Percentiles rank a stretch among this genome's conserved stretches.
Evolutionary conservation across 768 basidiomycete genomes (phyloP).

Genomic region (Mycena haematopus): DNA sequence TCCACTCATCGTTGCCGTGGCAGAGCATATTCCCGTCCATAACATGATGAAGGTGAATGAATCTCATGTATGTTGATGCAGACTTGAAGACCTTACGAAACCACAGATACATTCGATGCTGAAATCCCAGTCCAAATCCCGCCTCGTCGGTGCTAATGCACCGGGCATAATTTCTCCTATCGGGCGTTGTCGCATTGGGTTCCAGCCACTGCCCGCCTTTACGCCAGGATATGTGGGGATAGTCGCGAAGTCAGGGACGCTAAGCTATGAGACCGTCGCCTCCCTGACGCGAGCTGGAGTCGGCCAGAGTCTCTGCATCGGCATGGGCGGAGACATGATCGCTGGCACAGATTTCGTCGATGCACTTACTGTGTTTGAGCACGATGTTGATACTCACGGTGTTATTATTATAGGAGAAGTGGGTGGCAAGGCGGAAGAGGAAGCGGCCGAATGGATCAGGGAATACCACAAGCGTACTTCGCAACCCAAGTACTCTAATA

Average conservation of each 20-base stretch:
- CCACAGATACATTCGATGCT: constrained; percentile 27
- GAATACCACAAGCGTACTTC: background rate
- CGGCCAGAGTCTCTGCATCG: constrained; percentile 29
- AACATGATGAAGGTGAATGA: constrained; percentile 16
- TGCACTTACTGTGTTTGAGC: constrained; percentile 20
- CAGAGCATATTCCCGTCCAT: constrained; percentile 27
- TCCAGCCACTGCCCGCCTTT: constrained; percentile 26
- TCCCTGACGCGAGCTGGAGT: constrained; percentile 23
- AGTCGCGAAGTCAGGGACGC: constrained; percentile 25
- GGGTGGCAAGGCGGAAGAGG: constrained; percentile 24
- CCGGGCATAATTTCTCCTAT: constrained; percentile 25
- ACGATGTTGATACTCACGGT: constrained; percentile 19
- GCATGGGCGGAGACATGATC: constrained; percentile 26
- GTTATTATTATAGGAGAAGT: constrained; percentile 26
- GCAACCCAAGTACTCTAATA: constrained; percentile 7
- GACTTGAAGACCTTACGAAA: background rate
- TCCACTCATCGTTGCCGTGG: constrained; percentile 26
- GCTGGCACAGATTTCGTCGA: constrained; percentile 29
- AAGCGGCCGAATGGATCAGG: constrained; percentile 25
- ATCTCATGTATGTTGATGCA: no score
- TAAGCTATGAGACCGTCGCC: constrained; percentile 27
- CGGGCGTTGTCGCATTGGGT: constrained; percentile 28
- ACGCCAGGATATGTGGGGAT: constrained; percentile 19
- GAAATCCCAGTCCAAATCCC: constrained; percentile 16
- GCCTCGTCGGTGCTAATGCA: constrained; percentile 26